Conservation (phyloP, 2,329 filamentous ascomycete species). For the Hymenoscyphus infarciens region DNA sequence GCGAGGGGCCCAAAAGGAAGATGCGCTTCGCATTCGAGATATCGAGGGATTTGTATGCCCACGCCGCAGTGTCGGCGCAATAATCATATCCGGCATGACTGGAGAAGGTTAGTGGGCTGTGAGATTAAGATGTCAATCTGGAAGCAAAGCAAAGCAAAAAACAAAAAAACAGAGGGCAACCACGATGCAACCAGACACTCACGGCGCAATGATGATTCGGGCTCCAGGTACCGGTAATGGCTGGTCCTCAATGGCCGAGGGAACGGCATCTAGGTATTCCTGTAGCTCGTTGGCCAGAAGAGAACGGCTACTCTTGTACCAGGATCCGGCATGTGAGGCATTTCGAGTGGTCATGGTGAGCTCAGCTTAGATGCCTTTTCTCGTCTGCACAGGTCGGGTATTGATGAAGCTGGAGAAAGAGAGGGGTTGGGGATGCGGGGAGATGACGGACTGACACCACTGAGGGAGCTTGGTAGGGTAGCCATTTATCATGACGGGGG, state of each 20-base stretch:
- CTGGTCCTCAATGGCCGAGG: conserved; percentile 56
- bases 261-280: conserved; percentile 68
- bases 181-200: conserved; percentile 39
- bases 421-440: background rate
- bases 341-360: conserved; percentile 41
- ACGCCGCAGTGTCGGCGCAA: conserved; percentile 88
- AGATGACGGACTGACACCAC: background rate
- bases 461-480: background rate
- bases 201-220: conserved; percentile 90
- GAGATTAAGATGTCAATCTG: background rate
- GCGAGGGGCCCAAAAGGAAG: conserved; percentile 89
- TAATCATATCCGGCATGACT: conserved; percentile 94
- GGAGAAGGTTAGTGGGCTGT: conserved; percentile 14
- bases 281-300: conserved; percentile 69
- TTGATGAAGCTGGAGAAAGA: background rate
- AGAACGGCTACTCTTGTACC: conserved; percentile 67
- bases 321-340: conserved; percentile 78
- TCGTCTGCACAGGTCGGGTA: background rate
- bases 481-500: background rate
- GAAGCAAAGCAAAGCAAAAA: background rate
- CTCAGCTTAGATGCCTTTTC: background rate
- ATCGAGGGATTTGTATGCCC: conserved; percentile 89
- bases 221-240: conserved; percentile 68
- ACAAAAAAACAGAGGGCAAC: background rate
- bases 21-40: conserved; percentile 78